Base-by-base conservation (phyloP, 768 basidiomycete genomes). In the Suillus occidentalis region DNA sequence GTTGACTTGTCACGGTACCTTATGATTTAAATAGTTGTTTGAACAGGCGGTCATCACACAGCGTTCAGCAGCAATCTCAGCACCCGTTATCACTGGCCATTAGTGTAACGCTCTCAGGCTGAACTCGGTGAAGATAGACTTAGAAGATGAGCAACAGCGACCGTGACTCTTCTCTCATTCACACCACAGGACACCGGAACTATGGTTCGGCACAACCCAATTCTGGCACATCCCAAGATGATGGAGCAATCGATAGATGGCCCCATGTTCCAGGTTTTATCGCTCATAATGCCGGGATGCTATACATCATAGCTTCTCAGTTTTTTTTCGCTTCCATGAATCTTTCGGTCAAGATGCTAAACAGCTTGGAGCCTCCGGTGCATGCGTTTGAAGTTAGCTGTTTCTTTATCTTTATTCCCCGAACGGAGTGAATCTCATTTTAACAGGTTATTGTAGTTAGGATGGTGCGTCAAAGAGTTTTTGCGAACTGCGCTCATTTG, bases 241-340 rank as follows among this genome's bases (percentile, higher is more conserved):
- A 13, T 59, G 40, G 18, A 59, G 13, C 40, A 42, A 31, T 53
- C 5, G 5, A 10, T 10, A 18, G 16, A 39, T 37, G 25, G 14
- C 8, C 37, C 37, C 12, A 4, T 18, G 52, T 67, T 4, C 42
- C 50, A 6, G 40, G 40, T 22, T 66, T 72, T 37, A 6, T 75
- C 25, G 59, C 68, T 40, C 71, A 65, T 50, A 90, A 92, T 73
- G 73, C 78, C 3, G 90, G 90, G 9, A 75, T 92, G 60, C 74
- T 89, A 40, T 79, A 90, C 16, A 82, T 92, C n/a, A 82, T 81
- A 4, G 75, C 76, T 6, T 73, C 88, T 7, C 87, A 90, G 70
- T 77, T 86, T 14, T 87, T 88, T 73, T 83, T 88, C 47, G 81
- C 87, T 7, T 71, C 82, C 37, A 88, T 89, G 81, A 86, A 86